phyloP scores from a whole-genome alignment of 148 eudicot genomes.

The Rhododendron mucronatum region DNA sequence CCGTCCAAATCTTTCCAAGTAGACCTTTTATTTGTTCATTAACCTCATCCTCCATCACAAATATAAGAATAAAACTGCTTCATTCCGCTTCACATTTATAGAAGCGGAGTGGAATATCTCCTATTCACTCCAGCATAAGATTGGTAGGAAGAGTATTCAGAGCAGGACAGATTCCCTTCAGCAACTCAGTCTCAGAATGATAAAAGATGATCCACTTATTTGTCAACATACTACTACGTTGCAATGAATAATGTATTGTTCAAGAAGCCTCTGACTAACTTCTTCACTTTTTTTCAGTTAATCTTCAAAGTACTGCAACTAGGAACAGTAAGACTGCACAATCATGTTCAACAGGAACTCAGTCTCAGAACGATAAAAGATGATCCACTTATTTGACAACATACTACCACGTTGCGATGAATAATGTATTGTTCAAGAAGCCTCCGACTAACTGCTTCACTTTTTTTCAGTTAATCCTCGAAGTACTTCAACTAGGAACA shows the following conservation, averaged over 20 bases:
- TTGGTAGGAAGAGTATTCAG: neutral
- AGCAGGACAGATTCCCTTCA: neutral
- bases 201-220: neutral
- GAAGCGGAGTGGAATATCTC: too few relatives aligned
- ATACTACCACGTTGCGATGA: neutral
- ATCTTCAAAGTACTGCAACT: neutral
- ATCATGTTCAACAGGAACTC: neutral
- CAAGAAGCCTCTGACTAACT: neutral
- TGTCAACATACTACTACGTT: neutral
- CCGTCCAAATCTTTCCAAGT: neutral
- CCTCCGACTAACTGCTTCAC: neutral
- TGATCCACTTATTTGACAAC: neutral
- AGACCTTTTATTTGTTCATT: neutral
- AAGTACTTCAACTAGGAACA: neutral
- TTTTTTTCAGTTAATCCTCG: neutral
- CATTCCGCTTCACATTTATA: too few relatives aligned
- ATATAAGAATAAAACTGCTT: too few relatives aligned
- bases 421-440: neutral
- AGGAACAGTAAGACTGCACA: neutral
- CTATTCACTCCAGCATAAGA: neutral
- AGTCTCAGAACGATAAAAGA: neutral
- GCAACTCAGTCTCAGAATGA: neutral
- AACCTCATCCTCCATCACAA: neutral
- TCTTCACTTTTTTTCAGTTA: neutral
- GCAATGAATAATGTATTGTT: neutral